phyloP scores from a whole-genome alignment of 106 monocot genomes.

The Phalaenopsis aphrodite region DNA sequence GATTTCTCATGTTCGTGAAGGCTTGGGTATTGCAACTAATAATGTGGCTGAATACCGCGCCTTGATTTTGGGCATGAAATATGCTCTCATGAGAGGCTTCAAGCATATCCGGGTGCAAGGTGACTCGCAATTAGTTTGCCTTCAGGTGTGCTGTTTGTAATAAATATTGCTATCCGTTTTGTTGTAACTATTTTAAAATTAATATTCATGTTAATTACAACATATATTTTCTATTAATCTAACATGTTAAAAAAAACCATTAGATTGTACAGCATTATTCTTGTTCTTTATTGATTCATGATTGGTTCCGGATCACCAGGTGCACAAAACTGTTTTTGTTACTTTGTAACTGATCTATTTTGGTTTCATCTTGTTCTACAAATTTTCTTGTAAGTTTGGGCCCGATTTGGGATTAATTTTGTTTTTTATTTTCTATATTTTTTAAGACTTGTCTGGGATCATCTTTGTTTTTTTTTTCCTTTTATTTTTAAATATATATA shows the following conservation, averaged over 20 bases:
- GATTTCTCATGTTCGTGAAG: conserved; percentile 57
- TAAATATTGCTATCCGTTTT: not conserved
- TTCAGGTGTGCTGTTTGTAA: conserved; percentile 32
- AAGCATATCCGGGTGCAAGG: conserved; percentile 53
- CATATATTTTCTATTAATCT: not conserved
- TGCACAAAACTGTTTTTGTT: not conserved
- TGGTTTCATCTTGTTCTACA: not conserved
- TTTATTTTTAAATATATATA: no score
- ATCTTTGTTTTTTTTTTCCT: no score
- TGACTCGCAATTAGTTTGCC: conserved; percentile 60
- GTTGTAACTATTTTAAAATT: not conserved
- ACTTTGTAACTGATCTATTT: not conserved
- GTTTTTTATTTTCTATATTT: no score
- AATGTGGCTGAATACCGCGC: conserved; percentile 80
- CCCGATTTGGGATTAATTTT: no score
- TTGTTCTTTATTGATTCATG: not conserved
- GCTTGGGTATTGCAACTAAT: conserved; percentile 52
- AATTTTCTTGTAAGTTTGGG: not conserved
- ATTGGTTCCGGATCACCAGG: not conserved
- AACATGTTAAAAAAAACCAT: not conserved
- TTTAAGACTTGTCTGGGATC: no score
- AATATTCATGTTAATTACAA: not conserved
- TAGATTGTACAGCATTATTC: not conserved
- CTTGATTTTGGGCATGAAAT: conserved; percentile 60
- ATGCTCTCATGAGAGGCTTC: conserved; percentile 55